Percentiles rank a stretch among this genome's conserved stretches.
These are phyloP conservation scores for Misopates orontium DNA, from an alignment of 257 asterid genomes.

Conservation along the genomic window DNA sequence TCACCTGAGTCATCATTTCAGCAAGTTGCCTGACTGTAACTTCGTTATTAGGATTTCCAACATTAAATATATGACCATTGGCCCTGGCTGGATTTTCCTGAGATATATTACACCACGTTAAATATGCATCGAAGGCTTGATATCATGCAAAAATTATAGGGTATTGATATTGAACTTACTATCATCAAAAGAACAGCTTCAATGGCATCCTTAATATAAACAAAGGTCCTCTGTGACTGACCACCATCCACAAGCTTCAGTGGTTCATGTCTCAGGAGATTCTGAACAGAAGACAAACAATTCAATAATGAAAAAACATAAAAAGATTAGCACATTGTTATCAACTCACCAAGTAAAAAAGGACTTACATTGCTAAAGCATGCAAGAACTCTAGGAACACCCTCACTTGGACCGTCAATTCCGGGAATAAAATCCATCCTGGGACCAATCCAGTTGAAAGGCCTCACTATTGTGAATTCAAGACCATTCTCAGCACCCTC, in stretches of 20 bases:
- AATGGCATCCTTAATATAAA: constrained; percentile 90
- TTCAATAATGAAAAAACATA: constrained; percentile 15
- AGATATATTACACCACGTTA: constrained; percentile 26
- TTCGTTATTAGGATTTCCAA: constrained; percentile 95
- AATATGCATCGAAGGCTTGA: constrained; percentile 11
- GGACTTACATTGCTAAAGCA: constrained; percentile 85
- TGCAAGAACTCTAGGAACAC: constrained; percentile 95
- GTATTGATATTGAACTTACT: constrained; percentile 44
- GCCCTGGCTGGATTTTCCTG: constrained; percentile 97
- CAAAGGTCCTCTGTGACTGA: constrained; percentile 86
- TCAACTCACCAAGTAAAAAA: constrained; percentile 16
- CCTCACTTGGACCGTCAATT: constrained; percentile 95
- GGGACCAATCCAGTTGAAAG: constrained; percentile 99
- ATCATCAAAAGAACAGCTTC: constrained; percentile 93
- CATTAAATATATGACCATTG: constrained; percentile 86
- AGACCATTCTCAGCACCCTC: constrained; percentile 99
- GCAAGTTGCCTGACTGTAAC: constrained; percentile 96
- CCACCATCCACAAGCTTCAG: constrained; percentile 97
- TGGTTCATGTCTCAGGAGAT: constrained; percentile 83
- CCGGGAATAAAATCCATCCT: constrained; percentile 99
- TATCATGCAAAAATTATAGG: constrained; percentile 7
- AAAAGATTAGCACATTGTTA: neutral
- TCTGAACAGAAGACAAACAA: constrained; percentile 39
- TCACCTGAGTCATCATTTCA: constrained; percentile 94
- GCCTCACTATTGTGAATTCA: constrained; percentile 91